Percentiles rank a stretch among this genome's conserved stretches.
Evolutionary conservation across 2,329 filamentous ascomycete genomes (phyloP).

Genomic region (Aspergillus quadrilineatus): DNA sequence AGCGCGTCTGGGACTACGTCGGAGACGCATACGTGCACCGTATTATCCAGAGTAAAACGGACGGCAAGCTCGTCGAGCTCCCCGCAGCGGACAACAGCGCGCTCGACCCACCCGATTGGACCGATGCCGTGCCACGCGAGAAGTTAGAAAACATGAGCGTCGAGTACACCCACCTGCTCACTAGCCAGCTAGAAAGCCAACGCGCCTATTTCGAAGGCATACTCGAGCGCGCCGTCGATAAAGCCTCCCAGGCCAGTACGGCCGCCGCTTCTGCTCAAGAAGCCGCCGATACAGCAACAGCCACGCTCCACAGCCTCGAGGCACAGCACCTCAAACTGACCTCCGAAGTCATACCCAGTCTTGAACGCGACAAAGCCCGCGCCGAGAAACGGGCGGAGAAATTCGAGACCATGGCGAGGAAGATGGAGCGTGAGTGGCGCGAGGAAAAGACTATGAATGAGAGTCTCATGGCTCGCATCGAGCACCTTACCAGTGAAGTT

Average conservation of each 20-base stretch:
- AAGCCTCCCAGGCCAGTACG: slow-evolving; percentile 71
- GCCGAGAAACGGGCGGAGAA: slow-evolving; percentile 68
- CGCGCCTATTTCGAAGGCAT: slow-evolving; percentile 92
- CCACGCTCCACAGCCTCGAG: slow-evolving; percentile 57
- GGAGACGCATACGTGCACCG: slow-evolving; percentile 95
- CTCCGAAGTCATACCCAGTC: slow-evolving; percentile 59
- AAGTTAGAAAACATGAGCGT: slow-evolving; percentile 77
- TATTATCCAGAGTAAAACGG: slow-evolving; percentile 88
- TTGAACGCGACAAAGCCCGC: slow-evolving; percentile 72
- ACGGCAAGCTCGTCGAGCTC: slow-evolving; percentile 90
- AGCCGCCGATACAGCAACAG: slow-evolving; percentile 62
- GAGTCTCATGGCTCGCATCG: slow-evolving; percentile 74
- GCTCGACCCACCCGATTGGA: slow-evolving; percentile 44
- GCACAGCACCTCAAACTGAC: slow-evolving; percentile 54
- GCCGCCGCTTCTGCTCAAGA: slow-evolving; percentile 55
- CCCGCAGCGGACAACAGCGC: slow-evolving; percentile 57
- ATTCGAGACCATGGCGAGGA: slow-evolving; percentile 72
- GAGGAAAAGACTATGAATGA: slow-evolving; percentile 86
- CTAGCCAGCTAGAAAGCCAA: slow-evolving; percentile 88
- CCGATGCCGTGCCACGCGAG: slow-evolving; percentile 52
- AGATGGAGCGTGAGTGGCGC: slow-evolving; percentile 70
- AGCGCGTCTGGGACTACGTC: slow-evolving; percentile 97
- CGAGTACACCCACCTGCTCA: slow-evolving; percentile 92
- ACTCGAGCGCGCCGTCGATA: slow-evolving; percentile 83
- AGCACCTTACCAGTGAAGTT: slow-evolving; percentile 62